These are phyloP conservation scores for Trametopsis cervina DNA, from an alignment of 768 basidiomycete genomes.

Conservation along the genomic window DNA sequence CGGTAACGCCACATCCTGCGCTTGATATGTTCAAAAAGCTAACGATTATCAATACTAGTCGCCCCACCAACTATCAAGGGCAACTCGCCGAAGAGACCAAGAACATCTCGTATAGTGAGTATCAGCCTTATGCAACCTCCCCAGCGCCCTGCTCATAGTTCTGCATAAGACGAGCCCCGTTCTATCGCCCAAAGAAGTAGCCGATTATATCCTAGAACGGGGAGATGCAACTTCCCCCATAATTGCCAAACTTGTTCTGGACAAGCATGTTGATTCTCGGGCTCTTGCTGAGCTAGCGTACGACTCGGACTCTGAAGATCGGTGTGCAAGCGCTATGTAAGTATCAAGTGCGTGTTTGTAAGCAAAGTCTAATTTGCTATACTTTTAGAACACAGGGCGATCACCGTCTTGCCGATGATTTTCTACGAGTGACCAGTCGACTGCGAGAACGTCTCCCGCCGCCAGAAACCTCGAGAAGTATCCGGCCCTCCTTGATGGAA, in stretches of 20 bases:
- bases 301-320: not conserved
- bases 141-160: not conserved
- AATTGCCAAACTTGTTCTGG: slow-evolving; percentile 5
- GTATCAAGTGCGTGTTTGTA: not conserved
- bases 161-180: slow-evolving; percentile 1
- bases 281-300: slow-evolving; percentile 3
- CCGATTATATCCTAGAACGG: slow-evolving; percentile 1
- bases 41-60: not conserved
- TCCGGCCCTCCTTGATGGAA: not conserved
- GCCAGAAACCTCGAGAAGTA: not conserved
- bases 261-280: slow-evolving; percentile 8
- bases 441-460: not conserved
- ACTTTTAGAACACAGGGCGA: not conserved
- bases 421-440: not conserved
- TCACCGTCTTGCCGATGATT: not conserved
- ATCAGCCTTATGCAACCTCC: not conserved
- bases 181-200: slow-evolving; percentile 2
- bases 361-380: not conserved
- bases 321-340: not conserved
- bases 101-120: not conserved
- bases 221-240: slow-evolving; percentile 9
- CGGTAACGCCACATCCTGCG: not conserved
- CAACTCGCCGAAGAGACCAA: not conserved
- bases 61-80: not conserved
- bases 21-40: not conserved